phyloP scores from a whole-genome alignment of 257 asterid genomes.

The Apocynum venetum region DNA sequence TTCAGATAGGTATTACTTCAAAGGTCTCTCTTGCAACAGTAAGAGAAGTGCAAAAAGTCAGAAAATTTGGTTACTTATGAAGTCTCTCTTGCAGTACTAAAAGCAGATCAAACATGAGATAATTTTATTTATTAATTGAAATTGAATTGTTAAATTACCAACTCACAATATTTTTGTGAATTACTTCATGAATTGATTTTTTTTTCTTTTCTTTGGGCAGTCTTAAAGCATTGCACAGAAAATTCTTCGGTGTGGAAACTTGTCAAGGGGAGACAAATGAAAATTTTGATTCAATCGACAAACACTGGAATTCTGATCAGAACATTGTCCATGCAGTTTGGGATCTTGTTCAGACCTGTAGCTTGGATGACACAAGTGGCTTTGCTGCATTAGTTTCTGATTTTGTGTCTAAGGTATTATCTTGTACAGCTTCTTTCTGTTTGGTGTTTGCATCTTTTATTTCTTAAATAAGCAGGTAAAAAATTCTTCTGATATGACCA shows the following conservation, averaged over 20 bases:
- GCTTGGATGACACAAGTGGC: constrained; percentile 57
- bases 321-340: constrained; percentile 79
- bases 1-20: neutral
- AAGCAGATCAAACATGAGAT: neutral
- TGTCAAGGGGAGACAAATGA: constrained; percentile 34
- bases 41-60: neutral
- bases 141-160: neutral
- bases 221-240: constrained; percentile 75
- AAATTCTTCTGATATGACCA: neutral
- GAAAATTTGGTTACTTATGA: neutral
- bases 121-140: neutral
- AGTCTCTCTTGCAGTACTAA: neutral
- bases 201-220: constrained; percentile 37
- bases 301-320: constrained; percentile 59
- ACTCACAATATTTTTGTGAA: neutral
- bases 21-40: neutral
- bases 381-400: constrained; percentile 82
- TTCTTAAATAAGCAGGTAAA: neutral
- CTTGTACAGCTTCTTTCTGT: constrained; percentile 2
- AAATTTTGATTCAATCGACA: constrained; percentile 42
- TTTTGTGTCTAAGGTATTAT: constrained; percentile 74
- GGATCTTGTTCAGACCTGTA: constrained; percentile 73
- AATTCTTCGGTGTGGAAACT: constrained; percentile 45
- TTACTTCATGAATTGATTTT: neutral
- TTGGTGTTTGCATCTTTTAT: neutral